phyloP scores from a whole-genome alignment of 2,329 filamentous ascomycete species.

The Fusarium chaquense region DNA sequence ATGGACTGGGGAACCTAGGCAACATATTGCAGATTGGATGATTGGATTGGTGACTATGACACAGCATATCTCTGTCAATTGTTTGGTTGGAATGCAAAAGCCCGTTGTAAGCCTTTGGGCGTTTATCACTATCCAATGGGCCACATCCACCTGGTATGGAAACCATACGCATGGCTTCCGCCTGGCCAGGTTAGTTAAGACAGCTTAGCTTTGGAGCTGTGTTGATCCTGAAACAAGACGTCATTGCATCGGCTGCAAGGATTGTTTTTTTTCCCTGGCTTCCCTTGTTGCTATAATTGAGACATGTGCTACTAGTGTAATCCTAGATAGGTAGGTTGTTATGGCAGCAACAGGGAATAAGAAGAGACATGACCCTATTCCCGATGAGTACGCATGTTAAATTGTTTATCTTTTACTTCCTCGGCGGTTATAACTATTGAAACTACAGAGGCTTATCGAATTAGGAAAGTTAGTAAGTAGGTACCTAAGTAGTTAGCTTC shows the following conservation, averaged over 20 bases:
- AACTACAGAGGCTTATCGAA: neutral
- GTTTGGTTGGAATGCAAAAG: constrained; percentile 30
- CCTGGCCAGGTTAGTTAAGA: constrained; percentile 26
- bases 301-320: constrained; percentile 17
- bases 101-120: constrained; percentile 13
- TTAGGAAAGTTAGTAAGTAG: neutral
- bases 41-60: constrained; percentile 1
- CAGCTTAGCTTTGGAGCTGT: constrained; percentile 19
- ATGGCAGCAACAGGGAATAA: constrained; percentile 33
- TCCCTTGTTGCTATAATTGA: constrained; percentile 9
- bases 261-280: neutral
- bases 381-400: neutral
- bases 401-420: neutral
- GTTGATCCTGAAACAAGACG: constrained; percentile 41
- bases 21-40: constrained; percentile 15
- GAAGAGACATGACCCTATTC: constrained; percentile 8
- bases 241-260: constrained; percentile 33
- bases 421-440: neutral
- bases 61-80: constrained; percentile 9
- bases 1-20: constrained; percentile 31
- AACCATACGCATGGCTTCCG: neutral
- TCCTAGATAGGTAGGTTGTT: constrained; percentile 3
- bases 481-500: neutral
- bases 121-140: constrained; percentile 22
- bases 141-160: constrained; percentile 24